A percentile compares a stretch with the other conserved stretches of the same genome.
Evolutionary conservation across 2,329 filamentous ascomycete species (phyloP).

Genomic region (Cercospora beticola): DNA sequence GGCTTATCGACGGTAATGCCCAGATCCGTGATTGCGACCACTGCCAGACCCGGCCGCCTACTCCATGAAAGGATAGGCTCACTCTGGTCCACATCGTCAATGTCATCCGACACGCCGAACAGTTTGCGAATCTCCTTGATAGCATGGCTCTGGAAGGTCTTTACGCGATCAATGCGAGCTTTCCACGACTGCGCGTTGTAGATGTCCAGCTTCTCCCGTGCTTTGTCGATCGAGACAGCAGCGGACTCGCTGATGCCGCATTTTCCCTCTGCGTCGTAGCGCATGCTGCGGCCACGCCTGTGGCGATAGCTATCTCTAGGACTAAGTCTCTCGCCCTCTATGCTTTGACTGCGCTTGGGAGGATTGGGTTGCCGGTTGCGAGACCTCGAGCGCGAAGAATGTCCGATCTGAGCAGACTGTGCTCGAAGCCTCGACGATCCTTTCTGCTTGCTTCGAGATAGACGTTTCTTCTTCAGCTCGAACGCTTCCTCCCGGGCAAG

Average conservation of each 20-base stretch:
- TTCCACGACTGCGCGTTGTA: slow-evolving; percentile 93
- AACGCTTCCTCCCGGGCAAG: slow-evolving; percentile 89
- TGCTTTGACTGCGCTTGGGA: slow-evolving; percentile 43
- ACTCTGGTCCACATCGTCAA: slow-evolving; percentile 76
- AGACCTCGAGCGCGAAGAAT: slow-evolving; percentile 39
- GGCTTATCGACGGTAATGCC: slow-evolving; percentile 87
- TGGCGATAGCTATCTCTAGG: slow-evolving; percentile 30
- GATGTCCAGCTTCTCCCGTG: slow-evolving; percentile 69
- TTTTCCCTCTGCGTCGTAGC: slow-evolving; percentile 78
- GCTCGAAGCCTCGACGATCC: slow-evolving; percentile 54
- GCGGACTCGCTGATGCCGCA: slow-evolving; percentile 69
- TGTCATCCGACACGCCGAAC: slow-evolving; percentile 79
- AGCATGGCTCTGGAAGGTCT: slow-evolving; percentile 66
- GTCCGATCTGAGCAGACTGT: slow-evolving; percentile 47
- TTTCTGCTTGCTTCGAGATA: slow-evolving; percentile 62
- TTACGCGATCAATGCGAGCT: slow-evolving; percentile 76
- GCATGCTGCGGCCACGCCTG: slow-evolving; percentile 44
- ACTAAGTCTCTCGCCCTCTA: slow-evolving; percentile 25
- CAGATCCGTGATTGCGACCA: slow-evolving; percentile 76
- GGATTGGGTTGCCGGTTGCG: slow-evolving; percentile 31
- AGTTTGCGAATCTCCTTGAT: slow-evolving; percentile 75
- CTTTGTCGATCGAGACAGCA: slow-evolving; percentile 73
- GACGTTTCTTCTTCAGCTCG: slow-evolving; percentile 78
- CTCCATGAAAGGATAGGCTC: slow-evolving; percentile 86
- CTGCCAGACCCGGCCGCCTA: slow-evolving; percentile 79